Conservation (phyloP, 345 rosid genomes). For the Gossypium rotundifolium region DNA sequence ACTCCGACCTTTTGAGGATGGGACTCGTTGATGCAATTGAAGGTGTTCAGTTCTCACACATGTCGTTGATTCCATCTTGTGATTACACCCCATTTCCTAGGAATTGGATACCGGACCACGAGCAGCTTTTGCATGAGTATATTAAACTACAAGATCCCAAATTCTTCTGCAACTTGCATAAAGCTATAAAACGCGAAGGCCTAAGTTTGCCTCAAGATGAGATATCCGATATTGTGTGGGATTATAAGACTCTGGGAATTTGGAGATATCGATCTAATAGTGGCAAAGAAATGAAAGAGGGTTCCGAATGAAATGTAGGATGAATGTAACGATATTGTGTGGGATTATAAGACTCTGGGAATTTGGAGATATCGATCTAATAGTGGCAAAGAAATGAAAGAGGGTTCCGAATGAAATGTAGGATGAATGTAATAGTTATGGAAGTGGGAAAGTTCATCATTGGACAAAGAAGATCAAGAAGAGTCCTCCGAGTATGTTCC, state of each 20-base stretch:
- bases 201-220: constrained; percentile 82
- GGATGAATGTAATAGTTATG: neutral
- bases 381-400: constrained; percentile 27
- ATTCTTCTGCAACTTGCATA: constrained; percentile 64
- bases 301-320: neutral
- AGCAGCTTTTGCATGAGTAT: constrained; percentile 69
- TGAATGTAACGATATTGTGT: constrained; percentile 37
- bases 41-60: constrained; percentile 88
- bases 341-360: constrained; percentile 88
- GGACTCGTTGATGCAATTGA: constrained; percentile 92
- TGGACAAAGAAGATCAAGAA: neutral
- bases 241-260: constrained; percentile 76
- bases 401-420: constrained; percentile 3
- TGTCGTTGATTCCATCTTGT: constrained; percentile 87
- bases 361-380: constrained; percentile 42
- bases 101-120: constrained; percentile 88
- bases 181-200: constrained; percentile 54
- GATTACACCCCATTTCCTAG: constrained; percentile 89
- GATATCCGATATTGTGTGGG: constrained; percentile 80
- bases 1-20: constrained; percentile 92
- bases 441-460: neutral
- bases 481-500: neutral
- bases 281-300: constrained; percentile 26
- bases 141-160: constrained; percentile 76
- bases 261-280: constrained; percentile 37